These are phyloP conservation scores for Lepidium sativum DNA, from an alignment of 345 rosid genomes.

Conservation along the genomic window DNA sequence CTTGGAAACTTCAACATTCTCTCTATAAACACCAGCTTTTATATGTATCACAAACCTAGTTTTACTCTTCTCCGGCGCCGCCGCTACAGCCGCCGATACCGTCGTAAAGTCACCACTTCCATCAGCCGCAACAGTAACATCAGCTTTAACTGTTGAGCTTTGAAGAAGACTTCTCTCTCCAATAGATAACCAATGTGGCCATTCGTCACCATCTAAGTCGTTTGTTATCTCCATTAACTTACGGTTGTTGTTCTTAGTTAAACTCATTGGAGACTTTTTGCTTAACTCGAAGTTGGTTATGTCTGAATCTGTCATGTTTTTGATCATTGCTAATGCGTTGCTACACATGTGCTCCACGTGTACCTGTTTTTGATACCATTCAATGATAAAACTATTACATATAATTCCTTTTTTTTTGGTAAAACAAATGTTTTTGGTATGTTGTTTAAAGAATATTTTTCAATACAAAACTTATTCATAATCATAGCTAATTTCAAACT, in stretches of 20 bases:
- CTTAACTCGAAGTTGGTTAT: slow-evolving; percentile 25
- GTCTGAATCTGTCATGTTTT: slow-evolving; percentile 45
- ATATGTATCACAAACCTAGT: slow-evolving; percentile 58
- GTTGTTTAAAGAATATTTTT: background rate
- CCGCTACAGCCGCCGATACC: slow-evolving; percentile 57
- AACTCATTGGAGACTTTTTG: background rate
- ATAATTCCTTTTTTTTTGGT: background rate
- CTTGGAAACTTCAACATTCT: slow-evolving; percentile 71
- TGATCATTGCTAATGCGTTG: slow-evolving; percentile 43
- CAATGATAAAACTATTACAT: background rate
- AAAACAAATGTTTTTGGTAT: background rate
- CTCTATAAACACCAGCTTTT: slow-evolving; percentile 67
- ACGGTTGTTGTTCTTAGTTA: slow-evolving; percentile 21
- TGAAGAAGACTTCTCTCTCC: slow-evolving; percentile 70
- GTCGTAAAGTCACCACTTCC: slow-evolving; percentile 70
- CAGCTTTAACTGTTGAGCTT: slow-evolving; percentile 42
- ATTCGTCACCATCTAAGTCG: slow-evolving; percentile 21
- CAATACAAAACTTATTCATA: too few species aligned
- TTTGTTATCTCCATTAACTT: slow-evolving; percentile 28
- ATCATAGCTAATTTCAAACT: too few species aligned
- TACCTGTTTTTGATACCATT: slow-evolving; percentile 11
- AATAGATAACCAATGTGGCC: slow-evolving; percentile 72
- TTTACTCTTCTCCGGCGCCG: slow-evolving; percentile 58
- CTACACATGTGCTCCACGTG: slow-evolving; percentile 44
- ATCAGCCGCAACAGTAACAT: slow-evolving; percentile 75